These are phyloP conservation scores for Astrothelium subdiscretum DNA, from an alignment of 495 filamentous ascomycete genomes.

Conservation along the genomic window DNA sequence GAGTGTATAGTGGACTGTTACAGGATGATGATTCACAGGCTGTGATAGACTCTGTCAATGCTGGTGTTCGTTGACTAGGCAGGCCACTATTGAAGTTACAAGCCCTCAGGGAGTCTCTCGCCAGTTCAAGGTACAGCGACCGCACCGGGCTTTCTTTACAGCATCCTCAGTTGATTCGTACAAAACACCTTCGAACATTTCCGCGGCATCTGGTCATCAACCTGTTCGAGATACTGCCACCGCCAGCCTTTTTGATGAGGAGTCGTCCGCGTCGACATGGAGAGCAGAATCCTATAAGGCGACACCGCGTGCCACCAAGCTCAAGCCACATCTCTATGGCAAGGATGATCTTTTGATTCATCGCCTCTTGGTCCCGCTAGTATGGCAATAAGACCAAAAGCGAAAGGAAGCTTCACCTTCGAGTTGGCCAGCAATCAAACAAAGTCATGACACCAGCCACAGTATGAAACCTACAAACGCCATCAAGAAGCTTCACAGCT, in stretches of 20 bases:
- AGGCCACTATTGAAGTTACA: not conserved
- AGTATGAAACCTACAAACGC: slow-evolving; percentile 73
- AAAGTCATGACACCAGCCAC: slow-evolving; percentile 83
- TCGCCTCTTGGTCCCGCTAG: slow-evolving; percentile 15
- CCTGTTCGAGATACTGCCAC: not conserved
- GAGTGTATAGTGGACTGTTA: not conserved
- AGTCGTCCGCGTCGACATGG: not conserved
- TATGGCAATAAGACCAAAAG: slow-evolving; percentile 13
- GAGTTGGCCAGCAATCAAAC: not conserved
- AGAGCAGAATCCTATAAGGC: slow-evolving; percentile 11
- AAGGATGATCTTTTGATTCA: slow-evolving; percentile 9
- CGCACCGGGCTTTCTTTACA: not conserved
- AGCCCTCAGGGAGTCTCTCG: not conserved
- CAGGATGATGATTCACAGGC: slow-evolving; percentile 16
- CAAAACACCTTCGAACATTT: not conserved
- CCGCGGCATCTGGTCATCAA: not conserved
- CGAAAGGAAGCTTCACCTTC: not conserved
- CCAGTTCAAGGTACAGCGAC: slow-evolving; percentile 4
- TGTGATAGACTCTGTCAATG: slow-evolving; percentile 11
- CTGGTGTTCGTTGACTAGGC: not conserved
- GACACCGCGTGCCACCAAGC: slow-evolving; percentile 14
- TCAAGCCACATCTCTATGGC: not conserved
- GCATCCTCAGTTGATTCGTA: not conserved
- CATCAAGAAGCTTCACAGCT: slow-evolving; percentile 59
- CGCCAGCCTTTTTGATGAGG: not conserved